Percentiles rank a stretch among this genome's conserved stretches.
Conservation (phyloP, 2,329 filamentous ascomycete genomes). For the Botrytis fabae region DNA sequence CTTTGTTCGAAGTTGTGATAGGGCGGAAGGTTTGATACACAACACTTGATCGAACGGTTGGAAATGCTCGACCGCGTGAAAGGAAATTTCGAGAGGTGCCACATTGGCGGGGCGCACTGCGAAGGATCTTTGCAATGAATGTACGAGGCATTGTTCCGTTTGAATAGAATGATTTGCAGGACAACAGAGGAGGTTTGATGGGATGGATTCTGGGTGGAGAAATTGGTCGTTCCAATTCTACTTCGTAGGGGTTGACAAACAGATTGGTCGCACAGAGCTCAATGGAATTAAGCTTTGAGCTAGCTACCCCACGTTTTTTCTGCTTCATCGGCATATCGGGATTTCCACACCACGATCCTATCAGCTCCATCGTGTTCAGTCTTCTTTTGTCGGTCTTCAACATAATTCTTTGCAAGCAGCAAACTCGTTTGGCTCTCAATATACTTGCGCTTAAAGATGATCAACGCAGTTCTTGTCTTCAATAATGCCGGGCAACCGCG, state of each 20-base stretch:
- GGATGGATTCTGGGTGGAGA: background rate
- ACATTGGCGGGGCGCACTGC: slow-evolving; percentile 7
- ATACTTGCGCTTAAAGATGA: slow-evolving; percentile 60
- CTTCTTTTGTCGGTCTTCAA: slow-evolving; percentile 18
- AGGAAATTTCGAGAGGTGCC: slow-evolving; percentile 4
- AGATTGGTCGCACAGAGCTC: background rate
- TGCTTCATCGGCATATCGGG: slow-evolving; percentile 17
- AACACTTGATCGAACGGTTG: background rate
- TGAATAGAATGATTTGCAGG: background rate
- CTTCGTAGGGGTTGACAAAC: background rate
- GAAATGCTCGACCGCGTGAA: background rate
- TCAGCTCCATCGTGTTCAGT: slow-evolving; percentile 6
- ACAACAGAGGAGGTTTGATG: background rate
- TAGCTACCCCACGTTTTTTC: slow-evolving; percentile 29
- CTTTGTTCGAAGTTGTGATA: slow-evolving; percentile 43
- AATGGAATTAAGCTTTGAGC: slow-evolving; percentile 11
- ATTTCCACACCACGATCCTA: background rate
- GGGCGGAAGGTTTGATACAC: slow-evolving; percentile 24
- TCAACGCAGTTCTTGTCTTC: slow-evolving; percentile 98
- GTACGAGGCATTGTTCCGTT: slow-evolving; percentile 17
- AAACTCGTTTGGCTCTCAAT: slow-evolving; percentile 16
- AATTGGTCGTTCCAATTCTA: background rate
- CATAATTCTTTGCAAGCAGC: background rate
- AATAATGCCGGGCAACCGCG: slow-evolving; percentile 97
- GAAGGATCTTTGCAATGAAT: slow-evolving; percentile 15